Evolutionary conservation across 352 stramenopile species (phyloP).

Genomic region (Phytophthora idaei): DNA sequence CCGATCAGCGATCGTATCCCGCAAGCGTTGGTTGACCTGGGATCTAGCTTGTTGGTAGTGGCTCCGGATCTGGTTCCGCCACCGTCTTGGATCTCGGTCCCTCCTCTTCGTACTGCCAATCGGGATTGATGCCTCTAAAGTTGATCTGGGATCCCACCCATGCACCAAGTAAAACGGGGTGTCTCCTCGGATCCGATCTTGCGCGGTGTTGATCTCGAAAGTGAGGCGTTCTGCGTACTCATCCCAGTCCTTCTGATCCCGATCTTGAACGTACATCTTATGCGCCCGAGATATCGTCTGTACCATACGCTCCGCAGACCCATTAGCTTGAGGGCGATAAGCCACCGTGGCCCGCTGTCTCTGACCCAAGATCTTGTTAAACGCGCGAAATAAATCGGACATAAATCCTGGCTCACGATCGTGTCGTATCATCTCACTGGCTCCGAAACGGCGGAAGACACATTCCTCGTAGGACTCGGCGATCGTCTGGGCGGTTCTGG

Average conservation of each 20-base stretch:
- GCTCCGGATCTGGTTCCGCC: constrained; percentile 12
- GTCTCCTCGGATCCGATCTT: constrained; percentile 11
- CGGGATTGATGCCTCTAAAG: constrained; percentile 10
- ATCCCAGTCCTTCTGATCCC: constrained; percentile 28
- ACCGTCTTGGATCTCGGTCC: neutral
- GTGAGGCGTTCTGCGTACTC: constrained; percentile 32
- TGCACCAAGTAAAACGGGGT: constrained; percentile 8
- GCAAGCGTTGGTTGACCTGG: neutral
- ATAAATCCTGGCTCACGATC: constrained; percentile 27
- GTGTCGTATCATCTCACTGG: constrained; percentile 8
- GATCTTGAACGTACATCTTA: constrained; percentile 6
- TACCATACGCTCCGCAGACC: constrained; percentile 26
- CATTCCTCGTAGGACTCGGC: neutral
- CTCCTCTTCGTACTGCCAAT: neutral
- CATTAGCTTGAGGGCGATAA: constrained; percentile 32
- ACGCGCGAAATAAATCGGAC: constrained; percentile 27
- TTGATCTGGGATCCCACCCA: constrained; percentile 11
- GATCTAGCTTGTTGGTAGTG: constrained; percentile 3
- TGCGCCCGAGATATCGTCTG: constrained; percentile 11
- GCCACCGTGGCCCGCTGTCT: neutral
- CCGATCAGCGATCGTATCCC: neutral
- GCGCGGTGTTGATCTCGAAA: constrained; percentile 32
- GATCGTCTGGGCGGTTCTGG: neutral
- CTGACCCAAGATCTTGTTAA: constrained; percentile 26
- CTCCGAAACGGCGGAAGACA: constrained; percentile 5